Base-by-base conservation (phyloP, 2,329 filamentous ascomycete species). In the Conoideocrella luteorostrata region DNA sequence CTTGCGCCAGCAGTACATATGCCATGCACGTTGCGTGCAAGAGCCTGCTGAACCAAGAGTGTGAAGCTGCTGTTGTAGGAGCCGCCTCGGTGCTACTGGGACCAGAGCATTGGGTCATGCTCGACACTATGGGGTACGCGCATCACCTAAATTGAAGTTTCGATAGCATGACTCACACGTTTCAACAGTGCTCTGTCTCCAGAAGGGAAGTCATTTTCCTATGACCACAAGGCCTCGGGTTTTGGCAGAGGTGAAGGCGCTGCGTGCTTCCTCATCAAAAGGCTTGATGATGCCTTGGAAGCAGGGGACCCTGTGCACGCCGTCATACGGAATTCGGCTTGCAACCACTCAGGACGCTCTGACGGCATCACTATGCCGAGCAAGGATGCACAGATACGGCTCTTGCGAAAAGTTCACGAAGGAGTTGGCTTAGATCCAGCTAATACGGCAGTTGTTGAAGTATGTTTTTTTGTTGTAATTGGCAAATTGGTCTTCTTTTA, bases 181-280 rank as follows among this genome's bases (percentile, higher is more conserved):
- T n/a, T n/a, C n/a, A 32, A 33, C 17, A 41, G 59, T 20, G 52
- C 69, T 48, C 51, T 58, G 39, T 57, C 56, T 2, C 33, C 48
- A 3, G 41, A 49, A 4, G 52, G 53, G 3, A 46, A 43, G 7
- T 65, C 60, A 44, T 58, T 61, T 23, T 59, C 62, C 0, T 68
- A 66, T 45, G 58, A 60, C 36, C 50, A 49, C 3, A 50, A 51
- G 10, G 72, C 67, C 0, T 60, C 68, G 38, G 72, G 72, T 0
- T 75, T 74, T 45, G 64, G 58, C 5, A 60, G 67, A 13, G 69
- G 66, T 1, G 72, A 76, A 46, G 72, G 68, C 2, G 55, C 66
- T 11, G 66, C 56, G 3, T 55, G 60, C 13, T 45, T 75, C 9
- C 47, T 70, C 5, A 42, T 76, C 2, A 74, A 75, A 53, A 58